These are phyloP conservation scores for Aureobasidium sp. DNA, from an alignment of 2,329 filamentous ascomycete species.

Conservation along the genomic window DNA sequence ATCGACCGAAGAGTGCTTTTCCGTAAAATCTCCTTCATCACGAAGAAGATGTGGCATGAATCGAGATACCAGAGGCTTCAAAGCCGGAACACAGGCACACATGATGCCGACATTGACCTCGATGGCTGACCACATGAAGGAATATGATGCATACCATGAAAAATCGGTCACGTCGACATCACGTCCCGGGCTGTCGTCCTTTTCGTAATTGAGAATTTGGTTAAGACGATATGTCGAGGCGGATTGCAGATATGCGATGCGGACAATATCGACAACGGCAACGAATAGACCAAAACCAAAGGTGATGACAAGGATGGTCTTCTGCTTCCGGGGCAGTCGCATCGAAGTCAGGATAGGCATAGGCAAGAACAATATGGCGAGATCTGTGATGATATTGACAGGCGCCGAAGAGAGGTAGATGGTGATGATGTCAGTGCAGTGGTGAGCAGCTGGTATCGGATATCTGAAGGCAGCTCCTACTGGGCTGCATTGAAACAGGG, in stretches of 20 bases:
- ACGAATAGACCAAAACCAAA: constrained; percentile 85
- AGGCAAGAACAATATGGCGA: constrained; percentile 77
- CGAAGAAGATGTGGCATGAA: constrained; percentile 49
- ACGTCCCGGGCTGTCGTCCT: constrained; percentile 21
- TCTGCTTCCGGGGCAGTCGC: constrained; percentile 75
- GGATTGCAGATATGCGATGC: constrained; percentile 81
- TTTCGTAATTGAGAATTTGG: constrained; percentile 27
- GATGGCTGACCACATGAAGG: constrained; percentile 88
- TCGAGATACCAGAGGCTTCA: constrained; percentile 73
- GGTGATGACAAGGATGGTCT: constrained; percentile 75
- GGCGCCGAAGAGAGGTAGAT: constrained; percentile 68
- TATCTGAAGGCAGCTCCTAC: constrained; percentile 56
- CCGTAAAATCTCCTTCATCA: constrained; percentile 32
- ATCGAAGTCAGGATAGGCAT: constrained; percentile 83
- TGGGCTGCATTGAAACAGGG: constrained; percentile 77
- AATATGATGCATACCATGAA: constrained; percentile 66
- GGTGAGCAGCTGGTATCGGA: constrained; percentile 36
- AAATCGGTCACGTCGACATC: constrained; percentile 40
- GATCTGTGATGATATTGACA: constrained; percentile 83
- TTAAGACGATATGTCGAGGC: constrained; percentile 45
- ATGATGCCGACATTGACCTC: constrained; percentile 88
- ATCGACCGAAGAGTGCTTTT: constrained; percentile 20
- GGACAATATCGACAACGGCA: constrained; percentile 75
- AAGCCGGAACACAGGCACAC: constrained; percentile 82
- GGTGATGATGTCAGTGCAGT: constrained; percentile 53